Evolutionary conservation across 106 monocot species (phyloP).

Genomic region (Triglochin maritima): DNA sequence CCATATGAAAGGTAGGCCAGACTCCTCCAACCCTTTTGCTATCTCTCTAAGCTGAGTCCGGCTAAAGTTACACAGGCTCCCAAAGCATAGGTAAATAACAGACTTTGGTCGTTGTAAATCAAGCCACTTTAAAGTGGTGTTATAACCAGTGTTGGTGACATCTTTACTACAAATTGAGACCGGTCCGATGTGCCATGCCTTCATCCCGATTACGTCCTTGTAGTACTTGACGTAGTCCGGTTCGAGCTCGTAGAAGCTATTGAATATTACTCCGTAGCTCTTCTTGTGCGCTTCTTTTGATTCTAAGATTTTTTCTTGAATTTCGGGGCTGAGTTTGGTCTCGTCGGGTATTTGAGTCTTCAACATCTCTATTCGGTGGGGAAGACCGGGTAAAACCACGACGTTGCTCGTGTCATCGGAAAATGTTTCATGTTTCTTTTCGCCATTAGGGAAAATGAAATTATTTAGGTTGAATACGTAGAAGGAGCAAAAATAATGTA

Average conservation of each 20-base stretch:
- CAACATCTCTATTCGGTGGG: no score
- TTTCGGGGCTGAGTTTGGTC: no score
- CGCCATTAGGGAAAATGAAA: no score
- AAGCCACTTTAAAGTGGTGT: slow-evolving; percentile 3
- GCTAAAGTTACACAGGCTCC: slow-evolving; percentile 8
- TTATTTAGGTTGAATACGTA: no score
- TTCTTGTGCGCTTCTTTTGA: no score
- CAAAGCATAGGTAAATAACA: slow-evolving; percentile 19
- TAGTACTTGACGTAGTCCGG: slow-evolving; percentile 12
- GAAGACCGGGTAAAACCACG: no score
- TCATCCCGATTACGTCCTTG: not conserved
- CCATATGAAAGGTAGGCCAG: slow-evolving; percentile 10
- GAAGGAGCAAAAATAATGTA: no score
- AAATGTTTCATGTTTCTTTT: no score
- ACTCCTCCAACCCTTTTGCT: not conserved
- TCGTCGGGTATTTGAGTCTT: no score
- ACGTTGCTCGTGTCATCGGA: no score
- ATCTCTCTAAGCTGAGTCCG: slow-evolving; percentile 5
- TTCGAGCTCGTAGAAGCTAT: slow-evolving; percentile 25
- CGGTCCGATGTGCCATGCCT: slow-evolving; percentile 17
- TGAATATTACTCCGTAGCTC: slow-evolving; percentile 7
- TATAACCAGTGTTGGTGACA: not conserved
- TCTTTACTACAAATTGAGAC: slow-evolving; percentile 4
- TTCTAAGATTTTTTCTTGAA: no score
- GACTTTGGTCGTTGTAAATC: slow-evolving; percentile 4